Evolutionary conservation across 345 rosid species (phyloP), one percentile per base, ranked within the genome.

Genomic region (Sapria himalayana): DNA sequence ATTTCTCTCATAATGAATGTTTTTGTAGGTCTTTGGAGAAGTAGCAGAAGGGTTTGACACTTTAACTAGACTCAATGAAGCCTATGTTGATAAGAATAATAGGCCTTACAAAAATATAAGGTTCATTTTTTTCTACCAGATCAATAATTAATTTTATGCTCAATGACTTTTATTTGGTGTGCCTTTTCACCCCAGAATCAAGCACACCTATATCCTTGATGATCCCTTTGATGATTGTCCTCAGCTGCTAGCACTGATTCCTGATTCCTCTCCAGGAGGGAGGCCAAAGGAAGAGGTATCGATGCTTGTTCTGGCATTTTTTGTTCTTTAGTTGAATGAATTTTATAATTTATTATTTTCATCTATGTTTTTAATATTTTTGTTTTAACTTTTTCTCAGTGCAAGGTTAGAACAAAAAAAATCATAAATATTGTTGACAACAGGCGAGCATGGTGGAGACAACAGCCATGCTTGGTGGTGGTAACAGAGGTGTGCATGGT

Each of bases 151-250:
- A 12, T 24, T 10, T 21, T 9, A 15, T 31, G 21, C 18, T 24
- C 24, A 15, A 6, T 36, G 7, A 35, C 22, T 22, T 23, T 19
- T 41, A 10, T 27, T 24, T n/a, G n/a, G n/a, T n/a, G n/a, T n/a
- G n/a, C n/a, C n/a, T n/a, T n/a, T n/a, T n/a, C n/a, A n/a, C n/a
- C n/a, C n/a, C 73, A 79, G 93, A 68, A 82, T 89, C 56, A 76
- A 79, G 46, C 93, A 79, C 61, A 62, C 81, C 0, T 65, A 79
- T 51, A 63, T 79, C 31, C 62, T 82, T 31, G 93, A 89, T 15
- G 95, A 89, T 68, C 93, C 95, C 33, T 89, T 79, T 56, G 92
- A 76, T 19, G 98, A 89, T 60, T 93, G 86, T 56, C 17, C 72
- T 25, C 84, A 71, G 50, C 58, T 89, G 27, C 52, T 73, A 43